Base-by-base conservation (phyloP, 495 filamentous ascomycete species). In the Penicillium bialowiezense region DNA sequence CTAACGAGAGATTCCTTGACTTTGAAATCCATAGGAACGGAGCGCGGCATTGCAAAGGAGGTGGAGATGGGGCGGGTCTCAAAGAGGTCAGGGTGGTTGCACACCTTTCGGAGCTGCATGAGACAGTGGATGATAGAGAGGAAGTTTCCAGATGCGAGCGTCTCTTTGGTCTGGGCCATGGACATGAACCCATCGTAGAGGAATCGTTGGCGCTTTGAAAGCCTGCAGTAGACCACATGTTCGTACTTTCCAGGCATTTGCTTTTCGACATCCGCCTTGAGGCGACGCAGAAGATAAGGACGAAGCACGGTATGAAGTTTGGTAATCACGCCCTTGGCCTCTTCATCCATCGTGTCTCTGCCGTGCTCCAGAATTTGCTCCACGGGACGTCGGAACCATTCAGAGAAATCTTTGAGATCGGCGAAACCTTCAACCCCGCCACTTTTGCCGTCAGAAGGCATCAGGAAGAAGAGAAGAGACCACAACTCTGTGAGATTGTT, bases 211-310 rank as follows among this genome's bases (percentile, higher is more conserved):
- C 95, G 83, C 63, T 96, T 96, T 10, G 91, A 96, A 2, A 99
- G 77, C 31, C 90, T 83, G 65, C 95, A 99, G 58, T 91, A 92
- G 41, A 97, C 87, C 24, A 99, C 89, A 63, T 95, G 90, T 62
- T 99, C 95, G 58, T 95, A 96, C 62, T 99, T 99, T 23, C 81
- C 90, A 0, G 95, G 95, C 90, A 99, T 96, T 60, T 97, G 92
- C 69, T 99, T 97, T 74, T 99, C 95, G 18, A 99, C 95, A 63
- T 99, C 95, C 36, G 91, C 89, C 70, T 99, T 99, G 32, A 99
- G 72, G 51, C 95, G 80, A 36, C 95, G 85, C 17, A 99, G 80
- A 12, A 99, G 82, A 65, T 95, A 96, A 2, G 95, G 95, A 18
- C 95, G 84, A 6, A 99, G 76, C 33, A 96, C 87, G 52, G 91